These are phyloP conservation scores for Teratosphaeria zuluensis DNA, from an alignment of 2,329 filamentous ascomycete genomes.

Conservation along the genomic window DNA sequence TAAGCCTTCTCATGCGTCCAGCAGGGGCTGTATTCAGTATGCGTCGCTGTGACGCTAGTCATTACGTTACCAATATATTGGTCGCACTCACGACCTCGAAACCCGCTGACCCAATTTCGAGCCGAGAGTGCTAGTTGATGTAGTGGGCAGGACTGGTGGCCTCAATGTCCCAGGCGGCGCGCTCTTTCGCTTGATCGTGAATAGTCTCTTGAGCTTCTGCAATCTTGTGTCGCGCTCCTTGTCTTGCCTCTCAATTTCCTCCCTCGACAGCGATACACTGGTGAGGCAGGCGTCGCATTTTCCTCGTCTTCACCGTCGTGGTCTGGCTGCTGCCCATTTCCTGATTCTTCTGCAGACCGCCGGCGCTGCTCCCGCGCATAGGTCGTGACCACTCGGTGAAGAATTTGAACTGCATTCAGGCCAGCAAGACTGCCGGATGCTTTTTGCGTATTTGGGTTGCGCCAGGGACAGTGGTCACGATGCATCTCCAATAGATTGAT, in stretches of 20 bases:
- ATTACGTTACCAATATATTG: not conserved
- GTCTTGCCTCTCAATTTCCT: constrained; percentile 23
- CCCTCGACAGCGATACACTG: constrained; percentile 14
- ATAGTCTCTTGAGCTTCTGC: constrained; percentile 25
- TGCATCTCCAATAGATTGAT: constrained; percentile 26
- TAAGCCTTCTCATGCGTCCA: not conserved
- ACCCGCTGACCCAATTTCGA: not conserved
- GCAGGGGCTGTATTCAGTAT: not conserved
- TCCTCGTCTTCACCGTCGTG: constrained; percentile 3
- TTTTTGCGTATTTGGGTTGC: constrained; percentile 23
- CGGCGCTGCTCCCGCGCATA: constrained; percentile 23
- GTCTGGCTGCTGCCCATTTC: not conserved
- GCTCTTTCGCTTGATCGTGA: constrained; percentile 22
- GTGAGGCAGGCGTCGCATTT: not conserved
- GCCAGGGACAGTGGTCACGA: constrained; percentile 30
- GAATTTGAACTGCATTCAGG: constrained; percentile 23
- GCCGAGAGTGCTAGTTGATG: not conserved
- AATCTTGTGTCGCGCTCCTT: constrained; percentile 26
- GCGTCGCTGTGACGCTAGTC: not conserved
- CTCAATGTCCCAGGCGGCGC: not conserved
- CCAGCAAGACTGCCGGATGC: constrained; percentile 23
- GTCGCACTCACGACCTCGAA: not conserved
- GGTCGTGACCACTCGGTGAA: constrained; percentile 22
- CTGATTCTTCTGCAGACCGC: constrained; percentile 10
- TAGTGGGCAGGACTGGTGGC: not conserved